Percentiles rank a stretch among this genome's conserved stretches.
Conservation (phyloP, 805 yeast genomes). For the Wickerhamomyces bovis region DNA sequence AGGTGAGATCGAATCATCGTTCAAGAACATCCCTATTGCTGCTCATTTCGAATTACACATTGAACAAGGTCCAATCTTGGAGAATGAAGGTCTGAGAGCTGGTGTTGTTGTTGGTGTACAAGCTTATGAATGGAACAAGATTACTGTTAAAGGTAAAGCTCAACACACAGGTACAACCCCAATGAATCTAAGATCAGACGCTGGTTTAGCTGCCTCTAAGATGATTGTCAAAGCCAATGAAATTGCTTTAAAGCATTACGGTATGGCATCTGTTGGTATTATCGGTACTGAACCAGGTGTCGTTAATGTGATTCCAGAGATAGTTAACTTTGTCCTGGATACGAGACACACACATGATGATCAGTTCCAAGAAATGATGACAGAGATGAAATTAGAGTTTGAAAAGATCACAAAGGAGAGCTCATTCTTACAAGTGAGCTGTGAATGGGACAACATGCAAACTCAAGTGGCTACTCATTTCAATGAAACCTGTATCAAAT, state of each 20-base stretch:
- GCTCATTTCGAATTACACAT: slow-evolving; percentile 73
- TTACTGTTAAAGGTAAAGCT: slow-evolving; percentile 54
- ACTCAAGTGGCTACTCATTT: slow-evolving; percentile 54
- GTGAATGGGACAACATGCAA: slow-evolving; percentile 38
- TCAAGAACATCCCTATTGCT: slow-evolving; percentile 47
- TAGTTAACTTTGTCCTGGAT: slow-evolving; percentile 55
- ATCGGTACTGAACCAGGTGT: slow-evolving; percentile 52
- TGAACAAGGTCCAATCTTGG: slow-evolving; percentile 72
- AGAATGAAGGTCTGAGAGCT: slow-evolving; percentile 45
- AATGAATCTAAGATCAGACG: slow-evolving; percentile 52
- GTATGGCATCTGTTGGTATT: slow-evolving; percentile 55
- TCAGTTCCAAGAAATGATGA: slow-evolving; percentile 29
- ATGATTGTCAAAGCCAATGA: slow-evolving; percentile 53
- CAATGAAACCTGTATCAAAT: slow-evolving; percentile 41
- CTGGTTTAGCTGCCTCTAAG: slow-evolving; percentile 50
- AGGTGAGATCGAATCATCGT: slow-evolving; percentile 45
- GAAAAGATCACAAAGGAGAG: slow-evolving; percentile 28
- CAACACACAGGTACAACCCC: slow-evolving; percentile 77
- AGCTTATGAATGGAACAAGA: slow-evolving; percentile 56
- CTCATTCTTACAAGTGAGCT: slow-evolving; percentile 26
- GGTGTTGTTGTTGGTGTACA: slow-evolving; percentile 67
- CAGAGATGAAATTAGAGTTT: slow-evolving; percentile 34
- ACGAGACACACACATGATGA: slow-evolving; percentile 49
- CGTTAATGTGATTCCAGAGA: slow-evolving; percentile 63
- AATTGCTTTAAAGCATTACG: slow-evolving; percentile 44